A percentile compares a stretch with the other conserved stretches of the same genome.
phyloP scores from a whole-genome alignment of 1,284 basidiomycete species.

The Cryptococcus floricola region DNA sequence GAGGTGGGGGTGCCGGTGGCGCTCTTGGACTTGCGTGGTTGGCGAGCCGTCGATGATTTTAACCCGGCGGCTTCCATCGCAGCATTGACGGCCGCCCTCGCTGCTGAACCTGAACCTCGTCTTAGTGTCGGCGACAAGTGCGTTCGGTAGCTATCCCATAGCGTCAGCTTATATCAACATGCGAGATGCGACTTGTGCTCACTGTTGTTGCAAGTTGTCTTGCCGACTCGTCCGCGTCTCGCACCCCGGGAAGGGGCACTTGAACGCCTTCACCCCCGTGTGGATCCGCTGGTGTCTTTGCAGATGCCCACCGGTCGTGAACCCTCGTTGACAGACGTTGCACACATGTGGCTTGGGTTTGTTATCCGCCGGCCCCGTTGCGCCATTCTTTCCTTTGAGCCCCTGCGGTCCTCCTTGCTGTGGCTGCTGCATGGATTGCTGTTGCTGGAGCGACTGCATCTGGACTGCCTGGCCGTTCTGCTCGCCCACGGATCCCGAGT shows the following conservation, averaged over 20 bases:
- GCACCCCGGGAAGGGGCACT: slow-evolving; percentile 47
- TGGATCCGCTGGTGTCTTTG: slow-evolving; percentile 47
- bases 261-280: slow-evolving; percentile 48
- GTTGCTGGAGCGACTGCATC: too few species aligned
- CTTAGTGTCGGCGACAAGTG: slow-evolving; percentile 44
- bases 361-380: slow-evolving; percentile 45
- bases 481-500: slow-evolving; percentile 2
- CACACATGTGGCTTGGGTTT: slow-evolving; percentile 47
- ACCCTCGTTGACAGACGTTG: slow-evolving; percentile 39
- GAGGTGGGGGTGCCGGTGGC: slow-evolving; percentile 43
- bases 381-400: slow-evolving; percentile 43
- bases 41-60: slow-evolving; percentile 37
- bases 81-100: slow-evolving; percentile 41
- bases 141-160: slow-evolving; percentile 36
- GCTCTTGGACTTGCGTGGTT: slow-evolving; percentile 44
- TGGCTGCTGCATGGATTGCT: too few species aligned
- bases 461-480: neutral
- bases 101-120: slow-evolving; percentile 43
- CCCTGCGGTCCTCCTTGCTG: slow-evolving; percentile 1
- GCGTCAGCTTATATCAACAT: neutral
- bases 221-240: slow-evolving; percentile 46
- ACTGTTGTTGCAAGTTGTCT: slow-evolving; percentile 48
- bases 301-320: slow-evolving; percentile 46
- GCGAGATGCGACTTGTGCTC: neutral
- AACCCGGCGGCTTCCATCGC: slow-evolving; percentile 48